These are phyloP conservation scores for Plasmopara muralis DNA, from an alignment of 352 stramenopile genomes.

Conservation along the genomic window DNA sequence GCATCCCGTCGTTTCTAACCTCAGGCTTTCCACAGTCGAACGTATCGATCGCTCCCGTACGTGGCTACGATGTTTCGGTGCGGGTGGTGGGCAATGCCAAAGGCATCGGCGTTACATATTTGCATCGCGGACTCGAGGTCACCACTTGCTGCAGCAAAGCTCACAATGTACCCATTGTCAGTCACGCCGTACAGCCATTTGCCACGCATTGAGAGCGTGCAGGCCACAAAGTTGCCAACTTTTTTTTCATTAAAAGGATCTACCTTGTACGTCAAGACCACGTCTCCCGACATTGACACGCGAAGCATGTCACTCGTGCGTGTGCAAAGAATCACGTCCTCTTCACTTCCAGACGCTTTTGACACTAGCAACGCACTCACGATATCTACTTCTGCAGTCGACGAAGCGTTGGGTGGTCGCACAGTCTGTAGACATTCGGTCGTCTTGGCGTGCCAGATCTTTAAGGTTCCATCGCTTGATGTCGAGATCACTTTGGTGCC, in stretches of 20 bases:
- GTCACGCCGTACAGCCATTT: conserved; percentile 86
- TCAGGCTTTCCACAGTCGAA: conserved; percentile 75
- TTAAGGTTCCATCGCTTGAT: conserved; percentile 89
- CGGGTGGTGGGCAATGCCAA: conserved; percentile 82
- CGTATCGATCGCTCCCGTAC: conserved; percentile 80
- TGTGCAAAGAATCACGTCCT: conserved; percentile 85
- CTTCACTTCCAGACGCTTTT: conserved; percentile 26
- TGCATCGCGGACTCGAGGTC: conserved; percentile 70
- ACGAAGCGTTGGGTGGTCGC: conserved; percentile 39
- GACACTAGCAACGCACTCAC: conserved; percentile 64
- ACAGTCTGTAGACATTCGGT: conserved; percentile 77
- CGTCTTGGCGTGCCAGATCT: conserved; percentile 86
- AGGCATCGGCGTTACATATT: conserved; percentile 72
- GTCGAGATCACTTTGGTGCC: conserved; percentile 76
- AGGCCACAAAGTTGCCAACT: conserved; percentile 84
- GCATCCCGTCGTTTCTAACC: not conserved
- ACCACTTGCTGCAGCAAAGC: conserved; percentile 49
- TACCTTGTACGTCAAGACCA: conserved; percentile 57
- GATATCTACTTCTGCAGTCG: conserved; percentile 69
- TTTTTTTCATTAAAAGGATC: conserved; percentile 56
- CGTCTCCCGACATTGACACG: conserved; percentile 59
- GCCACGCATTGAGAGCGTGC: conserved; percentile 63
- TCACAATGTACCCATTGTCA: conserved; percentile 78
- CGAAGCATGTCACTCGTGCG: conserved; percentile 75
- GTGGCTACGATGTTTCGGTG: conserved; percentile 87